These are phyloP conservation scores for Spencermartinsiella europaea DNA, from an alignment of 805 yeast genomes.

Conservation along the genomic window DNA sequence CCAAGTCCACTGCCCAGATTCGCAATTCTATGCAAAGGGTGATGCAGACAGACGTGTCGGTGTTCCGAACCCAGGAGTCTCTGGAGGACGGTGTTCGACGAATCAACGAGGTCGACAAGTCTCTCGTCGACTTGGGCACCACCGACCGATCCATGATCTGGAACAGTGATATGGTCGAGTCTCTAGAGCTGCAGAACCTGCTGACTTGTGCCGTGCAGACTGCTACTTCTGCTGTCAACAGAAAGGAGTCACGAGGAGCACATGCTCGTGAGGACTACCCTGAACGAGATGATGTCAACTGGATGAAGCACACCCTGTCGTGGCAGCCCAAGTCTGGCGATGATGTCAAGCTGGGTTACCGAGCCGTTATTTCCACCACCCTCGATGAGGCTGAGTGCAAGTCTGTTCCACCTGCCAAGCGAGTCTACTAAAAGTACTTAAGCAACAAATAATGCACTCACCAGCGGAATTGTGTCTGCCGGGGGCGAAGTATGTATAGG, in stretches of 20 bases:
- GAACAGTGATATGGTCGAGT: conserved; percentile 96
- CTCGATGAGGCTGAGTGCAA: conserved; percentile 90
- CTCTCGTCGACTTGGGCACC: conserved; percentile 72
- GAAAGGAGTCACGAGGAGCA: conserved; percentile 98
- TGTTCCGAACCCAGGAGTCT: conserved; percentile 89
- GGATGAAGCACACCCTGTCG: conserved; percentile 97
- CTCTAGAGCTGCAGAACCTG: conserved; percentile 92
- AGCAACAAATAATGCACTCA: too few relatives aligned
- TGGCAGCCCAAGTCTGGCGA: conserved; percentile 78
- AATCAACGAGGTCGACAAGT: conserved; percentile 68
- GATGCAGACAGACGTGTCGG: conserved; percentile 97
- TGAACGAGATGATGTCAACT: conserved; percentile 88
- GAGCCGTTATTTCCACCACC: conserved; percentile 77
- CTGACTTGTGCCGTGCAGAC: conserved; percentile 97
- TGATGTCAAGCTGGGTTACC: conserved; percentile 69
- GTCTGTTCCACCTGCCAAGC: conserved; percentile 93
- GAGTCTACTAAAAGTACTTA: conserved; percentile 64
- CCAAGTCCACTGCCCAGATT: conserved; percentile 77
- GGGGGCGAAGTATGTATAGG: too few relatives aligned
- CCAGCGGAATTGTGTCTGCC: too few relatives aligned
- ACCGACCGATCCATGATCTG: conserved; percentile 97
- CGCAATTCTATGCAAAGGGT: conserved; percentile 90
- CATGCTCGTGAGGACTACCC: conserved; percentile 99
- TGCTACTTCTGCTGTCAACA: conserved; percentile 87
- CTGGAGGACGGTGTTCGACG: conserved; percentile 86